phyloP scores from a whole-genome alignment of 129 eudicot species.

The Tagetes patula region DNA sequence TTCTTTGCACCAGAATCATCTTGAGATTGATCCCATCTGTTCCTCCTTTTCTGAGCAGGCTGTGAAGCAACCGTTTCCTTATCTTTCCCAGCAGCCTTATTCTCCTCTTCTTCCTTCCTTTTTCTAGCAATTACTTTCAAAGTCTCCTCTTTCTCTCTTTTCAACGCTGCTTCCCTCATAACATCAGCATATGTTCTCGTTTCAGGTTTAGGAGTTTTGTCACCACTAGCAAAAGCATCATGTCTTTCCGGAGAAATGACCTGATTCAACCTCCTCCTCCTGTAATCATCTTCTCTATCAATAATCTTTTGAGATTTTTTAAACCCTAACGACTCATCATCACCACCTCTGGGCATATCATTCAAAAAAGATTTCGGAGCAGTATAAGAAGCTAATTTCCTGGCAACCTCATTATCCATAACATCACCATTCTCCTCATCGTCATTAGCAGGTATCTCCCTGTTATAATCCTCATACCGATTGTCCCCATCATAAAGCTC shows the following conservation, averaged over 20 bases:
- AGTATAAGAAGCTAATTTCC: slow-evolving; percentile 73
- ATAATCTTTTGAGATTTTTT: slow-evolving; percentile 57
- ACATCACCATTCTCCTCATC: slow-evolving; percentile 68
- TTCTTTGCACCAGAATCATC: slow-evolving; percentile 63
- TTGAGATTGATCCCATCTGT: slow-evolving; percentile 93
- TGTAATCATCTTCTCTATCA: slow-evolving; percentile 81
- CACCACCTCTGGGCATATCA: slow-evolving; percentile 59
- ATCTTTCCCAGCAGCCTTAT: slow-evolving; percentile 50
- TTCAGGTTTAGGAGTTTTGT: slow-evolving; percentile 85
- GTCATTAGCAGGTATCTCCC: slow-evolving; percentile 74
- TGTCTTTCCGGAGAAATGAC: slow-evolving; percentile 87
- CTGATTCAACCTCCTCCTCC: slow-evolving; percentile 76
- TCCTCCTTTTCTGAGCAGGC: slow-evolving; percentile 74
- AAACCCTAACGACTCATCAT: slow-evolving; percentile 51
- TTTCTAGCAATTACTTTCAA: slow-evolving; percentile 68
- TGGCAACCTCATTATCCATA: slow-evolving; percentile 63
- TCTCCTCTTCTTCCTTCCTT: slow-evolving; percentile 77
- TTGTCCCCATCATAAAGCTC: slow-evolving; percentile 63
- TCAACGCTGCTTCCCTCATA: slow-evolving; percentile 86
- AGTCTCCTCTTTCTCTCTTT: slow-evolving; percentile 78
- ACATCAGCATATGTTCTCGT: slow-evolving; percentile 88
- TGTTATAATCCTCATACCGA: slow-evolving; percentile 60
- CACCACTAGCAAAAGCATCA: slow-evolving; percentile 84
- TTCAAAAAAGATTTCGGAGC: slow-evolving; percentile 72
- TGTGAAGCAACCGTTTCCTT: slow-evolving; percentile 45